Conservation (phyloP, 2,329 filamentous ascomycete species). For the Elsinoe ampelina region DNA sequence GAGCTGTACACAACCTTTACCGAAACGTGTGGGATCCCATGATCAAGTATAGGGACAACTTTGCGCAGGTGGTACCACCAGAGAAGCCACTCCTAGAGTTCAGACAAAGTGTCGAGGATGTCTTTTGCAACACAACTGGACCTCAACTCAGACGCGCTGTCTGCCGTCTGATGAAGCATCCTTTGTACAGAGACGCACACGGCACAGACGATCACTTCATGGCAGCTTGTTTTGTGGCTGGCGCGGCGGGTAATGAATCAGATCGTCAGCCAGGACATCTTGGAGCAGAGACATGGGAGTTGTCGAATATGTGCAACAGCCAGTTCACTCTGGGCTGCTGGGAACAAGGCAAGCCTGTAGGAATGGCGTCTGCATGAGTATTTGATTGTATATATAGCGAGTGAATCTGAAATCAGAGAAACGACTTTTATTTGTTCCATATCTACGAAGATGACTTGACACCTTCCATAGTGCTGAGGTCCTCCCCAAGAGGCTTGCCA, state of each 20-base stretch:
- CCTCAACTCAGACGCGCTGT: constrained; percentile 46
- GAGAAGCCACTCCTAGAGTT: constrained; percentile 56
- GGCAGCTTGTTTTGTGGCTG: constrained; percentile 54
- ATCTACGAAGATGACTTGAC: neutral
- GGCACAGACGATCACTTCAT: constrained; percentile 64
- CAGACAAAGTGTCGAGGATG: constrained; percentile 54
- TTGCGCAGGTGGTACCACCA: constrained; percentile 50
- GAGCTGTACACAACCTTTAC: constrained; percentile 62
- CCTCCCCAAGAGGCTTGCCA: constrained; percentile 25
- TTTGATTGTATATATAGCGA: too few species aligned
- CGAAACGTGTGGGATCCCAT: constrained; percentile 58
- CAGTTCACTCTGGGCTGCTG: constrained; percentile 47
- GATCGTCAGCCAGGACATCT: constrained; percentile 33
- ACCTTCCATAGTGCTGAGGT: constrained; percentile 24
- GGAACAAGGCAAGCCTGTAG: constrained; percentile 17
- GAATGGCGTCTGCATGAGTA: neutral
- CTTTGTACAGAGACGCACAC: constrained; percentile 56
- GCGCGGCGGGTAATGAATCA: constrained; percentile 41
- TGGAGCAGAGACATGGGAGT: constrained; percentile 56
- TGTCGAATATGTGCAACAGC: constrained; percentile 55
- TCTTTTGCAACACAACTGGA: constrained; percentile 45
- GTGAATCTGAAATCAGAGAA: neutral
- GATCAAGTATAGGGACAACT: constrained; percentile 53
- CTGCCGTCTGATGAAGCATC: constrained; percentile 59
- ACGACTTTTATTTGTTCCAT: neutral